Conservation (phyloP, 345 rosid species). For the Lumnitzera racemosa region DNA sequence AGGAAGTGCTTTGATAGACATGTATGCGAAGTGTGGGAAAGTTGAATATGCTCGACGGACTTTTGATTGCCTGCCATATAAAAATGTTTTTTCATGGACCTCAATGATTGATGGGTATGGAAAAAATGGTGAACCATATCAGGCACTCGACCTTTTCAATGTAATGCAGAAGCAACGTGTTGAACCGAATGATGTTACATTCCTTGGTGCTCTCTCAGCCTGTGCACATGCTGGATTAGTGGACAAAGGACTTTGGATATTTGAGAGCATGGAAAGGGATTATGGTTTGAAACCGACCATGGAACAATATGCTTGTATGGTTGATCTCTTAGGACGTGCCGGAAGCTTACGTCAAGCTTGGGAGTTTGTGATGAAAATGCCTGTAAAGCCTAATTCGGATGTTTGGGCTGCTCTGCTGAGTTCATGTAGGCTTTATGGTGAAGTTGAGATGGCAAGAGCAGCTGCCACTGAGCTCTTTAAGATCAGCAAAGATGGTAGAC, state of each 20-base stretch:
- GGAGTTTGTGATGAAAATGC: constrained; percentile 50
- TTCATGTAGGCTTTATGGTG: constrained; percentile 60
- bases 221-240: constrained; percentile 86
- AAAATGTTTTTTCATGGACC: constrained; percentile 87
- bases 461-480: constrained; percentile 76
- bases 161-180: constrained; percentile 38
- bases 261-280: constrained; percentile 71
- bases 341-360: constrained; percentile 61
- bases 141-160: constrained; percentile 67
- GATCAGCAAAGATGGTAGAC: constrained; percentile 52
- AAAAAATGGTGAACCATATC: constrained; percentile 60
- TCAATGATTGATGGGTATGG: constrained; percentile 98
- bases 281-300: constrained; percentile 58
- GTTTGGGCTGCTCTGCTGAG: constrained; percentile 92
- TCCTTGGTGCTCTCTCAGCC: constrained; percentile 80
- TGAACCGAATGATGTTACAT: constrained; percentile 70
- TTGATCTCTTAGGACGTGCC: constrained; percentile 82
- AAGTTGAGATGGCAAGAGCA: constrained; percentile 50
- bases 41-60: constrained; percentile 48
- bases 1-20: constrained; percentile 86
- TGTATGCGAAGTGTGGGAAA: constrained; percentile 86
- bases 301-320: constrained; percentile 96
- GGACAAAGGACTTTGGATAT: constrained; percentile 55
- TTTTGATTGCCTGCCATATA: constrained; percentile 56
- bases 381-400: constrained; percentile 67